These are phyloP conservation scores for Sisymbrium altissimum DNA, from an alignment of 345 rosid genomes.

Conservation along the genomic window DNA sequence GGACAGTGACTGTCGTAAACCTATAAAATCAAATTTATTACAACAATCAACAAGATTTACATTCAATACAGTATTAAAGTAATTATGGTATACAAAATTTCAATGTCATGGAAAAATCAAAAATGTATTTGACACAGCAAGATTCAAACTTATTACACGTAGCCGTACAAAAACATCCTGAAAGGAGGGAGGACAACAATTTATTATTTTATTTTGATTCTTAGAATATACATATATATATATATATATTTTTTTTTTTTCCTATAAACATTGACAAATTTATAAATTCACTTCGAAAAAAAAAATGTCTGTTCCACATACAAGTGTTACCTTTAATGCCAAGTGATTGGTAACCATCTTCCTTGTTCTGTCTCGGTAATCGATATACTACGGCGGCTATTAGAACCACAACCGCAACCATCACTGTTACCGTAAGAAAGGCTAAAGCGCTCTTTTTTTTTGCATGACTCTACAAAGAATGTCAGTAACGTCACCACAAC, in stretches of 20 bases:
- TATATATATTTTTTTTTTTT: too few species aligned
- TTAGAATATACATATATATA: too few species aligned
- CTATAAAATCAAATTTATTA: neutral
- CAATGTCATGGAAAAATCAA: neutral
- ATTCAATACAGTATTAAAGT: neutral
- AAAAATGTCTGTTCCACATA: too few species aligned
- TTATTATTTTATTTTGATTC: neutral
- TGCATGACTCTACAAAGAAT: slow-evolving; percentile 10
- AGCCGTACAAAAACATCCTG: slow-evolving; percentile 3
- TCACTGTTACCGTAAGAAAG: slow-evolving; percentile 1
- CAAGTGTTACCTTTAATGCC: too few species aligned
- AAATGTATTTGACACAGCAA: neutral
- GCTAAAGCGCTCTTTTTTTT: neutral
- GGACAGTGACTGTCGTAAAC: neutral
- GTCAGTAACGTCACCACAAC: neutral
- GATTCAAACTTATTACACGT: slow-evolving; percentile 4
- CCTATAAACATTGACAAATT: too few species aligned
- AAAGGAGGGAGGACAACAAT: neutral
- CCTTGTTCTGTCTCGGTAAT: slow-evolving; percentile 10
- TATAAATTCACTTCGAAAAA: too few species aligned
- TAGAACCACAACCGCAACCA: slow-evolving; percentile 26
- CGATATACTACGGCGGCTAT: slow-evolving; percentile 24
- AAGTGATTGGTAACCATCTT: too few species aligned
- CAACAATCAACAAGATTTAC: neutral
- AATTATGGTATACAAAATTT: neutral